Evolutionary conservation across 2,329 filamentous ascomycete genomes (phyloP), one percentile per base, ranked within the genome.

Genomic region (Hirsutella minnesotensis): DNA sequence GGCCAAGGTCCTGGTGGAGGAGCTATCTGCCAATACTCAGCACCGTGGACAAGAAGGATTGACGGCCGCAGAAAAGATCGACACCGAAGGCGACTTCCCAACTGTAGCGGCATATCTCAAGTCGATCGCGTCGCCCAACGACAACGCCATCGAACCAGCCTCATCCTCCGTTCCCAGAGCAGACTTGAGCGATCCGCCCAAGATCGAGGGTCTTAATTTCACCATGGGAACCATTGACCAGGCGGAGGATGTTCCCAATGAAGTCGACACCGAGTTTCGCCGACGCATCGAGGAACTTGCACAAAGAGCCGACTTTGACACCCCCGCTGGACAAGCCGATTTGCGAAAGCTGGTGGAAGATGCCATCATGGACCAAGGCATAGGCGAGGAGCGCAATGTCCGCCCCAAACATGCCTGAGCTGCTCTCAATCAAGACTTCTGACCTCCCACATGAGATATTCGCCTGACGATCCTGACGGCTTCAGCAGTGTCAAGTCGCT

Each of bases 271-370:
- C 1, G 88, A 89, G 51, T 86, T 98, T 51, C 79, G 83, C 56
- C 72, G 83, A 51, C 75, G 86, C 42, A 96, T 98, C 56, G 88
- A 96, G 55, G 84, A 95, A 62, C 66, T 98, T 46, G 89, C 92
- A 2, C 74, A 81, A 30, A 73, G 87, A 34, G 80, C 83, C 20
- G 88, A 96, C 56, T 94, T 95, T 54, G 72, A 90, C 53, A 83
- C 79, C 5, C 80, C 86, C 42, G 78, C 83, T 46, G 86, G 84
- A 4, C 92, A 98, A 63, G 75, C 73, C 19, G 79, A 89, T 56
- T 64, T 98, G 54, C 75, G 88, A 46, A 73, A 77, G 50, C 66
- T 98, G 46, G 79, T 98, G 5, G 76, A 83, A 50, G 87, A 95
- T 54, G 88, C 86, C 3, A 68, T 98, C 16, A 65, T 73, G 20